Evolutionary conservation across 2,329 filamentous ascomycete species (phyloP).

Genomic region (Botrytis cinerea): DNA sequence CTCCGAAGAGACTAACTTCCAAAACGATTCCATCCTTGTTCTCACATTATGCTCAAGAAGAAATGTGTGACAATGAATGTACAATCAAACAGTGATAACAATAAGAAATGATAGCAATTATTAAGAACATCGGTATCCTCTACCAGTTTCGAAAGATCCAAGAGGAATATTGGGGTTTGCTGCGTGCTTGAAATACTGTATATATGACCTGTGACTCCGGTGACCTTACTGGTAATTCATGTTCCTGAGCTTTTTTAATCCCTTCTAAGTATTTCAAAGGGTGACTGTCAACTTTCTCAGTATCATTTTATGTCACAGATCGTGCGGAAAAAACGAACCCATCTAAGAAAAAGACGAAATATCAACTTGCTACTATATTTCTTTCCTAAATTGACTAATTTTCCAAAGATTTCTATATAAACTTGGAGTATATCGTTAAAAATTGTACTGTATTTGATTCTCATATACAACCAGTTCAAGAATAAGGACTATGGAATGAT

Average conservation of each 20-base stretch:
- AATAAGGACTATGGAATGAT: neutral
- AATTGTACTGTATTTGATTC: neutral
- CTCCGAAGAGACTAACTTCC: neutral
- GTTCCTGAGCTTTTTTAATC: fast-evolving
- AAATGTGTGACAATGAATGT: neutral
- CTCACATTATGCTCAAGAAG: neutral
- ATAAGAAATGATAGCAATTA: neutral
- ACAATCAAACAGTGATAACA: neutral
- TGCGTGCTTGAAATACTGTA: too few relatives aligned
- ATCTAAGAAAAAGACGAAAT: neutral
- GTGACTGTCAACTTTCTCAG: neutral
- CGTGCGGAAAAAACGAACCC: neutral
- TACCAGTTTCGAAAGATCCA: neutral
- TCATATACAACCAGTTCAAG: too few relatives aligned
- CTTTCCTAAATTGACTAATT: neutral
- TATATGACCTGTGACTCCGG: too few relatives aligned
- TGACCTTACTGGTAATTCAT: neutral
- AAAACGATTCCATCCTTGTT: fast-evolving
- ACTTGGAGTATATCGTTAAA: neutral
- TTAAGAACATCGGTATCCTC: neutral
- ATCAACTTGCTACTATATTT: neutral
- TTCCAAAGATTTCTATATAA: neutral
- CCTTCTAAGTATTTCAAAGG: neutral
- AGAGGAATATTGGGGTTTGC: too few relatives aligned
- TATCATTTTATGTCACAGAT: neutral